Base-by-base conservation (phyloP, 2,329 filamentous ascomycete species). In the Exophiala dermatitidis region DNA sequence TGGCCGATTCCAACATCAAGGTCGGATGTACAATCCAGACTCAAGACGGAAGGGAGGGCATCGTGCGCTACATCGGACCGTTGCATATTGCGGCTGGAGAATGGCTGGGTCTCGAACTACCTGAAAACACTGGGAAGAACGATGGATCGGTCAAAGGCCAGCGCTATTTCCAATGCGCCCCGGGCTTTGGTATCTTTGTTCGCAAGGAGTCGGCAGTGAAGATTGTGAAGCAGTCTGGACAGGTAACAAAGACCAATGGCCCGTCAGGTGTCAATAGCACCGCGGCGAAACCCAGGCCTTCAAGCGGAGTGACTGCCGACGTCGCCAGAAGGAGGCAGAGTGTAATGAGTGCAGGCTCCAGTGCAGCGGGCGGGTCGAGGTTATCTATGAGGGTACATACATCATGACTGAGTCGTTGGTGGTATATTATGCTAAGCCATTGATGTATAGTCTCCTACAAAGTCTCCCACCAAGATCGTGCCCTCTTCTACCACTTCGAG, bases 21-120 rank as follows among this genome's bases (percentile, higher is more conserved):
- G 65, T 73, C 50, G 90, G 89, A 64, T 86, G 93, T 73, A 81
- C 80, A 59, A 81, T 97, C 70, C 82, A 84, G 71, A 83, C 95
- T 62, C 81, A 78, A 64, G 86, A 95, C 71, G 86, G 86, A 65
- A 84, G 86, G 63, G 80, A 80, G 63, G 93, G 81, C 62, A 80
- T 80, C 56, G 80, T 98, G 60, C 88, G 88, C 64, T 98, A 88
- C 71, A 76, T 88, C 56, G 93, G 93, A 64, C 74, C 79, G 51
- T 34, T 62, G 28, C 89, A 91, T 36, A 95, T 97, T 71, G 83
- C 89, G 53, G 74, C 78, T 4, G 91, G 90, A 58, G 83, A 87
- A 57, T 97, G 90, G 89, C 77, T 96, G 54, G 91, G 91, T 60
- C 81, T 97, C 55, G 90, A 95, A 74, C 80, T 97, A 52, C 83